Conservation (phyloP, 2,329 filamentous ascomycete genomes). For the Scedosporium apiospermum region DNA sequence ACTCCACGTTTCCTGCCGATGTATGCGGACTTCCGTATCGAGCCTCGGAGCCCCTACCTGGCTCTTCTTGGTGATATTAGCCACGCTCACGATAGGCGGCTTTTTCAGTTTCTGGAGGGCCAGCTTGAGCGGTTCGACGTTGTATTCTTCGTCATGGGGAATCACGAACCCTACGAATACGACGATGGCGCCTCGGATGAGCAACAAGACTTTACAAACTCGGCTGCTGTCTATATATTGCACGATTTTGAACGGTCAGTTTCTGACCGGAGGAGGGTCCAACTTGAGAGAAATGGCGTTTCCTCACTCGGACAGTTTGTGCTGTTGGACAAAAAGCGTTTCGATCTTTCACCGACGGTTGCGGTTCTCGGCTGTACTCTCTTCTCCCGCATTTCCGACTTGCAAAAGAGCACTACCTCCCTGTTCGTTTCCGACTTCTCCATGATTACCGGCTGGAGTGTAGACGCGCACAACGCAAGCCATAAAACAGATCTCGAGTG, state of each 20-base stretch:
- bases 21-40: constrained; percentile 27
- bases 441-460: constrained; percentile 19
- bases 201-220: neutral
- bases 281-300: neutral
- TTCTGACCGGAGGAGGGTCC: neutral
- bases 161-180: constrained; percentile 33
- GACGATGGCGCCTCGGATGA: neutral
- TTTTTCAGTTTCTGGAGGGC: constrained; percentile 27
- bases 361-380: constrained; percentile 33
- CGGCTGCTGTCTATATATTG: neutral
- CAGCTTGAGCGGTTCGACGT: constrained; percentile 29
- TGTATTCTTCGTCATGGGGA: constrained; percentile 35
- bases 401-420: constrained; percentile 20
- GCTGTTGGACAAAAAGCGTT: constrained; percentile 27
- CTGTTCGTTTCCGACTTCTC: constrained; percentile 33
- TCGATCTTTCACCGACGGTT: constrained; percentile 24
- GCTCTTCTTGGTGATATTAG: constrained; percentile 41
- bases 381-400: constrained; percentile 24
- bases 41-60: constrained; percentile 29
- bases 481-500: constrained; percentile 16
- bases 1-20: constrained; percentile 20
- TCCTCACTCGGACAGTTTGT: constrained; percentile 20
- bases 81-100: constrained; percentile 26
- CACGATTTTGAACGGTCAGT: neutral
- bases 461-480: constrained; percentile 12